Base-by-base conservation (phyloP, 1,284 basidiomycete genomes). In the Cryptococcus amylolentus region DNA sequence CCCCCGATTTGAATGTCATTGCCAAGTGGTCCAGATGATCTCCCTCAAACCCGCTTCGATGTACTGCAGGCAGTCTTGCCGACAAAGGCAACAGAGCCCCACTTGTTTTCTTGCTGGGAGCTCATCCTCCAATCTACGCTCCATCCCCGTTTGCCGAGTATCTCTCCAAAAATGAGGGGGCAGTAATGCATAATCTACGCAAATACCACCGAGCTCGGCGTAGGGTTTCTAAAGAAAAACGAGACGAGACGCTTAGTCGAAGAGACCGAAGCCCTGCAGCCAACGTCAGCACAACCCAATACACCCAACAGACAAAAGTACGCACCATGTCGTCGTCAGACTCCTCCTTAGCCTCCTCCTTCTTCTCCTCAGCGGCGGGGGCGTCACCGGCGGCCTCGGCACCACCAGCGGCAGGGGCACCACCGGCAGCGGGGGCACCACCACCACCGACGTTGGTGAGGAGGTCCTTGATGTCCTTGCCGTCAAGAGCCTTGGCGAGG, bases 401-500 rank as follows among this genome's bases (percentile, higher is more conserved):
- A 61, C 72, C 79, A 56, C 78, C 82, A 44, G 79, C 82, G 54
- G 70, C 77, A 46, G 80, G 80, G 47, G 82, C 79, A 52, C 78
- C 82, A 62, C 76, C 83, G 65, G 82, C 86, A 57, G 84, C 84
- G 49, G 86, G 86, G 58, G 88, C 86, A 69, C 85, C 88, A 68
- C 76, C 91, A 71, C 88, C 88, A 67, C 89, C 88, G 52, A 87
- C 81, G 59, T 54, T 55, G 57, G 61, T 56, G 49, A 70, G 91
- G 65, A 98, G 83, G 54, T 95, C 92, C 81, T 93, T 97, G 74
- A 98, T 84, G 80, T 98, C 86, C 85, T 96, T 97, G 72, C 94
- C 94, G 81, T 96, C 94, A 54, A 98, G 87, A 40, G 95, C 94
- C 81, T 98, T 98, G 68, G 95, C 88, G 73, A 98, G 88, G 70